phyloP scores from a whole-genome alignment of 108 stramenopile species.

The Aurantiochytrium sp. region DNA sequence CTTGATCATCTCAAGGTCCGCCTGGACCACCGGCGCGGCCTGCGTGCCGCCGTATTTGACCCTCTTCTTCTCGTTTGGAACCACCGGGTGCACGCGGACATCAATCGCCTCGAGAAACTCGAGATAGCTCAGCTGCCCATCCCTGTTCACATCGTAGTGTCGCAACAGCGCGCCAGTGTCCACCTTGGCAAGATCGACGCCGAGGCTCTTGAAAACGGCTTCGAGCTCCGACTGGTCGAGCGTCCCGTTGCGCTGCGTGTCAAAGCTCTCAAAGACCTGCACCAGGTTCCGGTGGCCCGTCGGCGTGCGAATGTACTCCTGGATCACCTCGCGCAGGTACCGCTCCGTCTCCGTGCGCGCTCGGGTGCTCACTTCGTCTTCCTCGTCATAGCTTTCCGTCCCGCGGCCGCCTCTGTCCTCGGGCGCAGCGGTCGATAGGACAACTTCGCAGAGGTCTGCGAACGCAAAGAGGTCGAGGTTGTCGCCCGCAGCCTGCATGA shows the following conservation, averaged over 20 bases:
- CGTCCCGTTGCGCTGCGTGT: neutral
- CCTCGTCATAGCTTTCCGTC: neutral
- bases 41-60: neutral
- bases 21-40: neutral
- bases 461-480: neutral
- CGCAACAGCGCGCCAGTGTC: neutral
- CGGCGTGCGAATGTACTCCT: constrained; percentile 7
- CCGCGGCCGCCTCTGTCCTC: neutral
- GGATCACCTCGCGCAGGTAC: neutral
- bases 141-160: neutral
- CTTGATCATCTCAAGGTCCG: neutral
- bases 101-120: neutral
- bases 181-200: neutral
- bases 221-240: neutral
- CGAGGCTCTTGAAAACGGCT: neutral
- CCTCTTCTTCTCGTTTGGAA: neutral
- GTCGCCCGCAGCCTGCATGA: neutral
- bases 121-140: neutral
- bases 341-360: neutral
- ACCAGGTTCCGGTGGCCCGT: neutral
- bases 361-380: neutral
- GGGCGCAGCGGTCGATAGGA: neutral
- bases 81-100: neutral
- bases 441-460: neutral
- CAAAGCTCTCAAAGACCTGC: constrained; percentile 2